Conservation (phyloP, 1,284 basidiomycete species). For the Malassezia slooffiae region DNA sequence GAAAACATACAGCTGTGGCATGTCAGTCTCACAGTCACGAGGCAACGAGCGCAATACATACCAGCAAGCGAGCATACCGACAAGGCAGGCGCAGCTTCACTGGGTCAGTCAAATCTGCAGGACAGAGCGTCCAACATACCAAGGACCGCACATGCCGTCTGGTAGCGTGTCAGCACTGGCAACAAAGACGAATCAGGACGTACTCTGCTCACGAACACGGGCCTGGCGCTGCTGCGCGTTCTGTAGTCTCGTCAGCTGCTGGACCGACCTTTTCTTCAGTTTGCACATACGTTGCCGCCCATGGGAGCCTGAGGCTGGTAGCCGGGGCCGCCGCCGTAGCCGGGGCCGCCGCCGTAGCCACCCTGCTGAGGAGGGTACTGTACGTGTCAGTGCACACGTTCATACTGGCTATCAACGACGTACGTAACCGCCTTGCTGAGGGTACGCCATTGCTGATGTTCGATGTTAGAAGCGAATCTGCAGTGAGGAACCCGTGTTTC, state of each 20-base stretch:
- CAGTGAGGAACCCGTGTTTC: no score
- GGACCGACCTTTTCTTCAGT: not conserved
- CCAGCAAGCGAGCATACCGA: conserved; percentile 16
- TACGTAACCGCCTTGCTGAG: conserved; percentile 15
- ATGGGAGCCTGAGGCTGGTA: conserved; percentile 10
- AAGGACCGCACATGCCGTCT: conserved; percentile 16
- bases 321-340: conserved; percentile 4
- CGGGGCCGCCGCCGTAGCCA: conserved; percentile 6
- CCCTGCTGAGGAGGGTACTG: conserved; percentile 16
- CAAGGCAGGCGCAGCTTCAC: conserved; percentile 13
- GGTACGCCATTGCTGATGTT: conserved; percentile 9
- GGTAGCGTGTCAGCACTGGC: conserved; percentile 1
- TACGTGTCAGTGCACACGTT: not conserved
- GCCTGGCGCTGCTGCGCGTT: conserved; percentile 9
- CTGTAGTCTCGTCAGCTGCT: conserved; percentile 4
- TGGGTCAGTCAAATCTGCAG: not conserved
- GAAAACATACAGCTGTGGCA: conserved; percentile 6
- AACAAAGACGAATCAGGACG: conserved; percentile 1
- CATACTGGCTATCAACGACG: not conserved
- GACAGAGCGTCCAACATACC: conserved; percentile 5
- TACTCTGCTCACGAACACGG: conserved; percentile 15
- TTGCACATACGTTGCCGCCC: conserved; percentile 12
- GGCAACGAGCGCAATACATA: not conserved
- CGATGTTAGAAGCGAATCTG: no score
- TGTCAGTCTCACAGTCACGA: not conserved